Conservation (phyloP, 2,329 filamentous ascomycete species). For the Claviceps lovelessii region DNA sequence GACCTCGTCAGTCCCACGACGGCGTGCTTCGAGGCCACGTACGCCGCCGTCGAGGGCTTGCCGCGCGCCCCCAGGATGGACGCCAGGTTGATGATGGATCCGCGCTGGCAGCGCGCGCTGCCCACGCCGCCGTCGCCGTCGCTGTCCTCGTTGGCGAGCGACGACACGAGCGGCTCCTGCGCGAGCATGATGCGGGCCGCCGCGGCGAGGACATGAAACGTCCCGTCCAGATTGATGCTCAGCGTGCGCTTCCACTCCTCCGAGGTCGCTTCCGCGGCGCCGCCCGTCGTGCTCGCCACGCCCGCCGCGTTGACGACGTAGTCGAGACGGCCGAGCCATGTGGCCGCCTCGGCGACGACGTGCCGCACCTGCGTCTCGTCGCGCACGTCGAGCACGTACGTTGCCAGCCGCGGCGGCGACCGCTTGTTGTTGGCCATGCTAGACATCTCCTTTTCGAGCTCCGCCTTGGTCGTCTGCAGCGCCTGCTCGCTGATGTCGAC, state of each 20-base stretch:
- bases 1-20: constrained; percentile 38
- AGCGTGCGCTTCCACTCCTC: constrained; percentile 26
- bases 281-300: constrained; percentile 22
- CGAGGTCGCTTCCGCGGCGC: constrained; percentile 21
- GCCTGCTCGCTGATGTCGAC: constrained; percentile 13
- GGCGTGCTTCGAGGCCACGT: constrained; percentile 38
- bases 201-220: constrained; percentile 27
- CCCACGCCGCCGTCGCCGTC: too few species aligned
- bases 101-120: background rate
- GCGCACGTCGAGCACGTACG: constrained; percentile 14
- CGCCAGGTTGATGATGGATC: background rate
- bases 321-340: constrained; percentile 23
- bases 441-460: constrained; percentile 9
- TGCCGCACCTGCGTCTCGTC: constrained; percentile 12
- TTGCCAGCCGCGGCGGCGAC: background rate
- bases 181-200: background rate
- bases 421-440: background rate
- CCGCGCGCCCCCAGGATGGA: constrained; percentile 33
- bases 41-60: constrained; percentile 26
- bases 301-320: constrained; percentile 28
- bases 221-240: constrained; percentile 28
- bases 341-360: constrained; percentile 14
- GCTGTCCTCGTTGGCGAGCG: too few species aligned
- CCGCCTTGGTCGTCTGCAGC: constrained; percentile 7
- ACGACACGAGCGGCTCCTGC: too few species aligned